Base-by-base conservation (phyloP, 2,329 filamentous ascomycete species). In the Fusarium nodosum region DNA sequence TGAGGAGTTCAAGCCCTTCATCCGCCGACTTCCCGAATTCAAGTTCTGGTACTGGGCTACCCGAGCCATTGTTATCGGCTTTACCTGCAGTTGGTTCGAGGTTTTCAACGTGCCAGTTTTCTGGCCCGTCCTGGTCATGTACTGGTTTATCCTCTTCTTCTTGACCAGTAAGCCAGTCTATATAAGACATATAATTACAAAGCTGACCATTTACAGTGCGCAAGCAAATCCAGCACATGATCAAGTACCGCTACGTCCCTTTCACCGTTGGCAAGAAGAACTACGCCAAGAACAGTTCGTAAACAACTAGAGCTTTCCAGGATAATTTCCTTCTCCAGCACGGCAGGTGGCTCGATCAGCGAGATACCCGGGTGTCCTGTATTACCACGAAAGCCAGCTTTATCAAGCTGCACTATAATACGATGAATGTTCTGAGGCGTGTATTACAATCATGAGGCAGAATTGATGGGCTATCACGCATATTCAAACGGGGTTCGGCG, bases 201-300 rank as follows among this genome's bases (percentile, higher is more conserved):
- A 38, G 33, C 62, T 66, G 39, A 54, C 55, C 31, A 20, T 41
- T 33, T 52, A 31, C 74, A 97, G 94, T 99, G 96, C 90, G 96
- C 82, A 93, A 96, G 86, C 96, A 99, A 84, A 99, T 99, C 75
- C 96, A 99, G 84, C 96, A 98, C 84, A 99, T 99, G 96, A 95
- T 99, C 87, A 99, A 98, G 86, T 99, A 98, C 85, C 93, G 95
- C 83, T 99, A 97, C 79, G 94, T 97, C 31, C 94, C 94, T 41
- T 97, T 97, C 84, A 91, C 93, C 41, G 89, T 97, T 72, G 94
- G 94, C 81, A 97, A 97, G 88, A 86, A 92, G 69, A 90, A 88
- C 78, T 97, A 96, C 80, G 84, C 81, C 78, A 91, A 90, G 83
- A 87, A 84, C 82, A 89, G 83, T 82, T 81, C 82, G 56, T 82